Percentiles rank a stretch among this genome's conserved stretches.
phyloP scores from a whole-genome alignment of 768 basidiomycete genomes.

The Boletales sp. region DNA sequence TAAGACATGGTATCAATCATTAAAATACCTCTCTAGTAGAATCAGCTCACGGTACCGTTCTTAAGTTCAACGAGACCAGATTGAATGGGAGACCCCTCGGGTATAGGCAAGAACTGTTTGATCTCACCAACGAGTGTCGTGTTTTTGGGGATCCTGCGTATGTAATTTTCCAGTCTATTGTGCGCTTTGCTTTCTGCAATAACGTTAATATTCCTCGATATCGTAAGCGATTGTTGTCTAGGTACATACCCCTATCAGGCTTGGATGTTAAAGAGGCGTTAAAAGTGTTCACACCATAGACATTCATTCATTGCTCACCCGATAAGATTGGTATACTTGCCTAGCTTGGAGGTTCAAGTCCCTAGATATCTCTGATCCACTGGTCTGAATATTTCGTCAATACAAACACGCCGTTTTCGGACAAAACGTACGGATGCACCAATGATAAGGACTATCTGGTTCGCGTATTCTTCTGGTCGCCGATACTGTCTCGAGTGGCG shows the following conservation, averaged over 20 bases:
- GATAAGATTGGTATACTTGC: slow-evolving; percentile 10
- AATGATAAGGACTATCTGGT: slow-evolving; percentile 41
- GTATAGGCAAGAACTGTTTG: slow-evolving; percentile 4
- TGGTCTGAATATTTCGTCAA: background rate
- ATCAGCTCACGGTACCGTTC: slow-evolving; percentile 10
- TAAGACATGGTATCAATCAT: background rate
- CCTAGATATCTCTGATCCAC: slow-evolving; percentile 11
- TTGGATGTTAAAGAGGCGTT: background rate
- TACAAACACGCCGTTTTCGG: background rate
- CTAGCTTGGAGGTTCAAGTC: slow-evolving; percentile 8
- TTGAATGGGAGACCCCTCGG: slow-evolving; percentile 6
- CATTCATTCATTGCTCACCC: slow-evolving; percentile 5
- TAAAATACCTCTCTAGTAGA: background rate
- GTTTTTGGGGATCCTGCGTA: slow-evolving; percentile 8
- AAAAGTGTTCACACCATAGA: background rate
- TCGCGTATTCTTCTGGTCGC: slow-evolving; percentile 32
- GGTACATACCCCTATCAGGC: slow-evolving; percentile 3
- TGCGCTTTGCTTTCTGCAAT: background rate
- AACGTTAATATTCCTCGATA: no score
- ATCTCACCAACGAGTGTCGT: slow-evolving; percentile 14
- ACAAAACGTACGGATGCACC: slow-evolving; percentile 22
- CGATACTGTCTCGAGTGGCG: slow-evolving; percentile 43
- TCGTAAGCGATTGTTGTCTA: no score
- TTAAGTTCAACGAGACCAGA: slow-evolving; percentile 13
- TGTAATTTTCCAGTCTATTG: background rate